A percentile compares a stretch with the other conserved stretches of the same genome.
Conservation (phyloP, 139 green algal genomes). For the Micractinium sp. region DNA sequence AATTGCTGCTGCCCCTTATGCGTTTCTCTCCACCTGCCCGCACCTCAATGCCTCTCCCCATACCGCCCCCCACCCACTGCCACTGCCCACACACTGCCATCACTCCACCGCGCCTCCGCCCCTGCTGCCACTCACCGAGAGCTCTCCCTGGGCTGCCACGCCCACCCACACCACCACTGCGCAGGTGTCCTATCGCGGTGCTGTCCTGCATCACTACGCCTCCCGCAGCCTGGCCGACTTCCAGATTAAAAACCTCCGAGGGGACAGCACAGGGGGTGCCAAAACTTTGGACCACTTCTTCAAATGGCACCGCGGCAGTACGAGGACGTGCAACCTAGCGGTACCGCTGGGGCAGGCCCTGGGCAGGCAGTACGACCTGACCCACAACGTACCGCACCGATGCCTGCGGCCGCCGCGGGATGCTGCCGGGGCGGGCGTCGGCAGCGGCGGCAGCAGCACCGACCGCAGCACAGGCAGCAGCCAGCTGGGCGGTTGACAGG, state of each 20-base stretch:
- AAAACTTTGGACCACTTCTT: not conserved
- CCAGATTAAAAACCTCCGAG: not conserved
- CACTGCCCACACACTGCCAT: too few relatives aligned
- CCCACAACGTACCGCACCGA: not conserved
- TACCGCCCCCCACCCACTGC: not conserved
- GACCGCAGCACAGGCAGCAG: too few relatives aligned
- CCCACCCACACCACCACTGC: too few relatives aligned
- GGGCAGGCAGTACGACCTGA: not conserved
- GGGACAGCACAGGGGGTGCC: not conserved
- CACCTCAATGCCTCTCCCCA: not conserved
- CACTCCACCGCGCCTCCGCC: too few relatives aligned
- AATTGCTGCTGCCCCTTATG: too few relatives aligned
- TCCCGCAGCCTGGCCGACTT: not conserved
- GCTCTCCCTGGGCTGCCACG: not conserved
- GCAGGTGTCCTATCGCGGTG: not conserved
- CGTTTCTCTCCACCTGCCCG: not conserved
- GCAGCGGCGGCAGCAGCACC: too few relatives aligned
- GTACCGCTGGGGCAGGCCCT: not conserved
- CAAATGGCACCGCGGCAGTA: not conserved
- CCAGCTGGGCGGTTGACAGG: too few relatives aligned
- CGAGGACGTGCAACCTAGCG: not conserved
- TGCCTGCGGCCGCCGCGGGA: not conserved
- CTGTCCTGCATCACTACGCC: slow-evolving; percentile 17
- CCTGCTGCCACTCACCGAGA: not conserved
- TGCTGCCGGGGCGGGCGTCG: too few relatives aligned